phyloP scores from a whole-genome alignment of 768 basidiomycete species.

The Agaricus sinodeliciosus region DNA sequence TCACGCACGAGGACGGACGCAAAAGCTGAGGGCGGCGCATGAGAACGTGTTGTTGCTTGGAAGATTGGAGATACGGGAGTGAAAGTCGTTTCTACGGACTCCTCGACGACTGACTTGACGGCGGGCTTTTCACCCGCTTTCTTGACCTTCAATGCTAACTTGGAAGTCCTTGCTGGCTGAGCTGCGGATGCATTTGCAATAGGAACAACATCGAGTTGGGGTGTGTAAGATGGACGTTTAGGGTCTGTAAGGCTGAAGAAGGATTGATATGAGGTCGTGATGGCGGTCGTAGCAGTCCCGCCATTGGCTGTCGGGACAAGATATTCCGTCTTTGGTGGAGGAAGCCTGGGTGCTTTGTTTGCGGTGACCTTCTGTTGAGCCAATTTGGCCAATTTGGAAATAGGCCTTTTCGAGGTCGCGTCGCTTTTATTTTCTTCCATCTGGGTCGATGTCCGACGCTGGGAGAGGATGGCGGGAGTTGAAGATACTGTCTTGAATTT shows the following conservation, averaged over 20 bases:
- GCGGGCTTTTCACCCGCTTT: constrained; percentile 40
- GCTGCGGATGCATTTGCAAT: constrained; percentile 20
- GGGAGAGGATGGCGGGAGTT: background rate
- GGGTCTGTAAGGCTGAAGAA: constrained; percentile 57
- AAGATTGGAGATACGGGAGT: constrained; percentile 49
- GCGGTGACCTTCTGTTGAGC: constrained; percentile 52
- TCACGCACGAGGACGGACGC: constrained; percentile 65
- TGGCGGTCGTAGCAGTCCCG: constrained; percentile 75
- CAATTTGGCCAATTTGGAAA: constrained; percentile 51
- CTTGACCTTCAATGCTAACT: constrained; percentile 70
- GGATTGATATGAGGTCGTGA: constrained; percentile 76
- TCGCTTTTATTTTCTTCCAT: constrained; percentile 1
- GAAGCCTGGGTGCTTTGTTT: constrained; percentile 39
- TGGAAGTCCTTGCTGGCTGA: constrained; percentile 47
- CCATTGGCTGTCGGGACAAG: constrained; percentile 79
- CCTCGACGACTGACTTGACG: constrained; percentile 16
- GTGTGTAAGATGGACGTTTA: constrained; percentile 31
- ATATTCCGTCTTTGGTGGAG: constrained; percentile 55
- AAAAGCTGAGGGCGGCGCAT: constrained; percentile 76
- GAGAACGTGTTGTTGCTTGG: constrained; percentile 43
- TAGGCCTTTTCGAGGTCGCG: constrained; percentile 13
- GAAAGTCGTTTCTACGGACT: constrained; percentile 31
- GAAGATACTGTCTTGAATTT: background rate
- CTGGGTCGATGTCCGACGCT: background rate
- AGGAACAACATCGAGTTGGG: constrained; percentile 38